phyloP scores from a whole-genome alignment of 2,329 filamentous ascomycete species.

The Exophiala calicioides region DNA sequence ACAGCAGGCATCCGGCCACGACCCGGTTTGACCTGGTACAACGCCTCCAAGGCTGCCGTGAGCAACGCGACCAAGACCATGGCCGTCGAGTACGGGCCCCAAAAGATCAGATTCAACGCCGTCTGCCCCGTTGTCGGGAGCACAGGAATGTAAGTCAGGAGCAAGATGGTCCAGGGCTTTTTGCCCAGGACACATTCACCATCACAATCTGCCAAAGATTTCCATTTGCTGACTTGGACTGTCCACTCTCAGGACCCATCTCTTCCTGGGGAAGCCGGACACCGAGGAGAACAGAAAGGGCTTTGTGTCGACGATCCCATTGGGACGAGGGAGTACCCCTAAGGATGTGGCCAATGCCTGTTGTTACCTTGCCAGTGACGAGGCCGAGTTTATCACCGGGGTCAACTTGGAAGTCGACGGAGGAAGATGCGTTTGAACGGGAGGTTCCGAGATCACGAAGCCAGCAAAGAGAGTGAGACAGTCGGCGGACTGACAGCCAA shows the following conservation, averaged over 20 bases:
- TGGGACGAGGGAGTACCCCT: constrained; percentile 46
- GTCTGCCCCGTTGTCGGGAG: constrained; percentile 66
- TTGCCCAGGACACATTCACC: background rate
- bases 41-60: constrained; percentile 67
- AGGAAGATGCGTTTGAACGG: constrained; percentile 21
- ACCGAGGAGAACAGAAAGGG: constrained; percentile 47
- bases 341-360: constrained; percentile 71
- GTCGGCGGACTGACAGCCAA: too few relatives aligned
- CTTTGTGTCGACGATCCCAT: constrained; percentile 45
- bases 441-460: too few relatives aligned
- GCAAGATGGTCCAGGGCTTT: too few relatives aligned
- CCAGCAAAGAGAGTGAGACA: too few relatives aligned
- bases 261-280: constrained; percentile 45
- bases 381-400: constrained; percentile 65
- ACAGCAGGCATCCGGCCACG: constrained; percentile 27
- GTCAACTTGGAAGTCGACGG: constrained; percentile 31
- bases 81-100: constrained; percentile 70
- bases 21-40: constrained; percentile 38
- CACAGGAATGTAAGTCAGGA: constrained; percentile 63
- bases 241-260: constrained; percentile 36
- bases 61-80: constrained; percentile 66
- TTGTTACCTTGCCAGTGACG: constrained; percentile 69
- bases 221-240: background rate
- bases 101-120: constrained; percentile 72
- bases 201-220: background rate